Percentiles rank a stretch among this genome's conserved stretches.
phyloP scores from a whole-genome alignment of 345 rosid species.

The Bruguiera parviflora region DNA sequence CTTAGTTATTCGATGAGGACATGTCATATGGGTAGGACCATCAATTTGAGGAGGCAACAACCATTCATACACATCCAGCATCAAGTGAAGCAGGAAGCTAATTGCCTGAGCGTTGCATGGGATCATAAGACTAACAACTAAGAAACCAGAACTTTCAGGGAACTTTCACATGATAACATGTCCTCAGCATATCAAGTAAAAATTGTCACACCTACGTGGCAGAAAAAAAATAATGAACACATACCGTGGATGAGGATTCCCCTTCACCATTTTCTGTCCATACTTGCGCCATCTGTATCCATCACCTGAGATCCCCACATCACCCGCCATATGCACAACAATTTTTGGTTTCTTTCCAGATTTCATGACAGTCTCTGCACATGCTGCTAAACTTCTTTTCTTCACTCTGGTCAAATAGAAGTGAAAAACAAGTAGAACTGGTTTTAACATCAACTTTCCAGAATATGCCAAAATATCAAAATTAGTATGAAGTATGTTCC shows the following conservation, averaged over 20 bases:
- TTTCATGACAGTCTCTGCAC: conserved; percentile 41
- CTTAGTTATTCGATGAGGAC: no score
- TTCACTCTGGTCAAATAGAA: conserved; percentile 47
- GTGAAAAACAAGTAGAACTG: conserved; percentile 11
- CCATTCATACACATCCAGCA: neutral
- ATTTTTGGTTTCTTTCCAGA: conserved; percentile 68
- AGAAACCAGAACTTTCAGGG: neutral
- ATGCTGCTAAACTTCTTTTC: conserved; percentile 34
- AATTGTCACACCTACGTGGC: neutral
- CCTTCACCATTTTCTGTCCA: conserved; percentile 31
- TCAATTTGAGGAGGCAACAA: no score
- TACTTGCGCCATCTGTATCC: conserved; percentile 31
- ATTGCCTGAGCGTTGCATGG: neutral
- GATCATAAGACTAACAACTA: neutral
- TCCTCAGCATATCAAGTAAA: neutral
- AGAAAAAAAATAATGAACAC: neutral
- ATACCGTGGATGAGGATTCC: conserved; percentile 21
- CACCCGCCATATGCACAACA: conserved; percentile 21
- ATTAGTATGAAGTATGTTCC: neutral
- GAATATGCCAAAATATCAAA: neutral
- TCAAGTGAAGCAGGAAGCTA: neutral
- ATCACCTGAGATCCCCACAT: conserved; percentile 15
- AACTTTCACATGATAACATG: neutral
- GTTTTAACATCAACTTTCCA: conserved; percentile 4
- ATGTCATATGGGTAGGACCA: no score